Base-by-base conservation (phyloP, 2,329 filamentous ascomycete genomes). In the Penicillium sp. region DNA sequence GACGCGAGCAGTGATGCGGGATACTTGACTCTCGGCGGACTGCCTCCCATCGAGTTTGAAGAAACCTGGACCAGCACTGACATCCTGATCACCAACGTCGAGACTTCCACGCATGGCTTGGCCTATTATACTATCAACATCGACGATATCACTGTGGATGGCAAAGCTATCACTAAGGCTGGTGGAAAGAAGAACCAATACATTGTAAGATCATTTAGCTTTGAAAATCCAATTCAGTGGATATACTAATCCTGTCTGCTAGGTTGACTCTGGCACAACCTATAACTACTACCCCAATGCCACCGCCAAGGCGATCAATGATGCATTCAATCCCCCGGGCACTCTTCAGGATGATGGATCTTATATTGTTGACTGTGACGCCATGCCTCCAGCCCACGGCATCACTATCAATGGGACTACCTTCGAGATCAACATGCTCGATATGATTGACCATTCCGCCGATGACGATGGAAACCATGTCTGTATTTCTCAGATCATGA, bases 281-380 rank as follows among this genome's bases (percentile, higher is more conserved):
- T 48, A 69, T 4, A 75, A 74, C 54, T 76, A 77, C 59, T 61
- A 77, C 18, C 62, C 62, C 8, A 51, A 48, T 7, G 69, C 72
- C 1, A 60, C 71, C 11, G 58, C 65, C 10, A 62, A 77, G 7
- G 72, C 71, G 1, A 63, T 79, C 19, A 77, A 77, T 34, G 62
- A 61, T 1, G 67, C 71, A 0, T 81, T 81, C 60, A 44, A 56
- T 10, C 78, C 78, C 1, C 66, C 77, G 0, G 78, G 71, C 3
- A 55, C 44, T 8, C 75, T 70, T 34, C 64, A 67, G 29, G 36
- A 65, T 1, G 58, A 66, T 1, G 48, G 70, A 4, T 59, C 67
- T 0, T 80, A 75, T 49, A 37, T 71, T 7, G 77, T 81, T 1
- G 61, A 71, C 16, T 82, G 79, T 58, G 64, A 70, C 48, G 74